A percentile compares a stretch with the other conserved stretches of the same genome.
Evolutionary conservation across 1,284 basidiomycete genomes (phyloP).

Genomic region (Sanghuangporus baumii): DNA sequence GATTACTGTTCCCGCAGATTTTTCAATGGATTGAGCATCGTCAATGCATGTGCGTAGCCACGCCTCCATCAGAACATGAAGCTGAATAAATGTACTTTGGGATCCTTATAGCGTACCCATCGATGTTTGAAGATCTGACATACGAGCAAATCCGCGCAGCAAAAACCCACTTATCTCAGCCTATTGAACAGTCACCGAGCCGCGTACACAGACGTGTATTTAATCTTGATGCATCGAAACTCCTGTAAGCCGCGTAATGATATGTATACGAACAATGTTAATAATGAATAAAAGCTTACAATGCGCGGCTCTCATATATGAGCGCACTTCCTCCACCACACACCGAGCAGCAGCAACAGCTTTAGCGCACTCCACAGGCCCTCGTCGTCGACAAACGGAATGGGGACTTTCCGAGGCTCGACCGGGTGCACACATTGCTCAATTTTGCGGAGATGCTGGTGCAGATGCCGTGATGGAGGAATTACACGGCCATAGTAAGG

Average conservation of each 20-base stretch:
- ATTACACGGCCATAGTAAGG: slow-evolving; percentile 15
- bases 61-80: neutral
- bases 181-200: slow-evolving; percentile 18
- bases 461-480: slow-evolving; percentile 15
- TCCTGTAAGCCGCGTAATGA: slow-evolving; percentile 20
- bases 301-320: slow-evolving; percentile 26
- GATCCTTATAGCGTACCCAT: slow-evolving; percentile 25
- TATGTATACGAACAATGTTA: neutral
- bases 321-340: slow-evolving; percentile 20
- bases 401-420: slow-evolving; percentile 1
- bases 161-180: slow-evolving; percentile 21
- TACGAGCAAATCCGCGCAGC: slow-evolving; percentile 24
- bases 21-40: slow-evolving; percentile 21
- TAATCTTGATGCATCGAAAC: slow-evolving; percentile 26
- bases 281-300: slow-evolving; percentile 19
- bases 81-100: neutral
- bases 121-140: slow-evolving; percentile 27
- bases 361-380: neutral
- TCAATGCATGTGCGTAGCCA: slow-evolving; percentile 22
- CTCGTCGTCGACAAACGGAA: slow-evolving; percentile 3
- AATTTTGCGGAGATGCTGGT: slow-evolving; percentile 17
- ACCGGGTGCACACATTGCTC: slow-evolving; percentile 19
- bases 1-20: slow-evolving; percentile 15
- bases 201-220: slow-evolving; percentile 22
- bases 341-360: slow-evolving; percentile 7